These are phyloP conservation scores for Prunus salicina DNA, from an alignment of 306 rosid species.

Conservation along the genomic window DNA sequence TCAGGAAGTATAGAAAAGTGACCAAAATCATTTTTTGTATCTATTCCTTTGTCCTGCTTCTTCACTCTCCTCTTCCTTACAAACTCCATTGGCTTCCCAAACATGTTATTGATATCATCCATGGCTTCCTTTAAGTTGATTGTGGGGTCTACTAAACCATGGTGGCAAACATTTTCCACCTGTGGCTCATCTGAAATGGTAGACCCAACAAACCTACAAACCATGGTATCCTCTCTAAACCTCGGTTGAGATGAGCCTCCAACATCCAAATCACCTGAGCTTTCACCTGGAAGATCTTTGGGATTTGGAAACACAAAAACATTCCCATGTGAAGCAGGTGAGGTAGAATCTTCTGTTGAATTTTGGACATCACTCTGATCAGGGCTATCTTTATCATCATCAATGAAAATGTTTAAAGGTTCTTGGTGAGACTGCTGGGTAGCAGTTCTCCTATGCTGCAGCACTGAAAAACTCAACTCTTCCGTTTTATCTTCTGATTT, in stretches of 20 bases:
- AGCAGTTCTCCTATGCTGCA: slow-evolving; percentile 17
- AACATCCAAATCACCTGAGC: slow-evolving; percentile 39
- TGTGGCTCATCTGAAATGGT: slow-evolving; percentile 71
- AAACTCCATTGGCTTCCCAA: slow-evolving; percentile 91
- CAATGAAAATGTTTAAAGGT: slow-evolving; percentile 66
- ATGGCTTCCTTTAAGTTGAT: slow-evolving; percentile 93
- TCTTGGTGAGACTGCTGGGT: slow-evolving; percentile 40
- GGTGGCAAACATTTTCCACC: slow-evolving; percentile 95
- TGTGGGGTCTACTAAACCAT: slow-evolving; percentile 94
- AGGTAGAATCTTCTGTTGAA: slow-evolving; percentile 35
- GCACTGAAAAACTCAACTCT: neutral
- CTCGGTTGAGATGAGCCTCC: slow-evolving; percentile 36
- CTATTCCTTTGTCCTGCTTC: slow-evolving; percentile 54
- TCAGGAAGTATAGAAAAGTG: slow-evolving; percentile 86
- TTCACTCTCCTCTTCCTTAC: slow-evolving; percentile 56
- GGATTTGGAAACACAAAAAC: slow-evolving; percentile 60
- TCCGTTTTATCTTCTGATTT: slow-evolving; percentile 24
- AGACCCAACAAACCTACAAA: slow-evolving; percentile 87
- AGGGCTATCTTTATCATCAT: slow-evolving; percentile 41
- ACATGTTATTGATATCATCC: slow-evolving; percentile 94
- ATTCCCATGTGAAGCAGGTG: slow-evolving; percentile 44
- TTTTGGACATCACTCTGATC: slow-evolving; percentile 29
- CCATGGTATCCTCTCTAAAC: slow-evolving; percentile 90
- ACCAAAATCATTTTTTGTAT: slow-evolving; percentile 36
- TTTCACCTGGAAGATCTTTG: slow-evolving; percentile 50